phyloP scores from a whole-genome alignment of 176 grass and related monocot genomes.

The Oryza officinalis region DNA sequence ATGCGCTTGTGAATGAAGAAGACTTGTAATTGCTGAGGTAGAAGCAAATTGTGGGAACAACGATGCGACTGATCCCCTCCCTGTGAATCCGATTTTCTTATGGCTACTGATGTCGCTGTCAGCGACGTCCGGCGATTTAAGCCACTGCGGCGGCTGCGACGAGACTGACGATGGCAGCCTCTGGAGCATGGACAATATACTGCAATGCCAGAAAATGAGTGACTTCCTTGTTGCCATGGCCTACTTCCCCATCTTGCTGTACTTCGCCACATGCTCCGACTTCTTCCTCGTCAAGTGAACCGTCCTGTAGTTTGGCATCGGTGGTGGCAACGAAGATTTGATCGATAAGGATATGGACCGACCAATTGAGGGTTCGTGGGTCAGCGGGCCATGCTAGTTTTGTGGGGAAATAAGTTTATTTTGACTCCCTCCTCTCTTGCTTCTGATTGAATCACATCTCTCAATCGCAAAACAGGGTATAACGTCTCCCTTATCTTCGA shows the following conservation, averaged over 20 bases:
- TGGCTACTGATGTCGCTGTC: constrained; percentile 29
- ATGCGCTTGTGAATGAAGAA: constrained; percentile 34
- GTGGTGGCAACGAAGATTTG: too few relatives aligned
- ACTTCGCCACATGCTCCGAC: constrained; percentile 69
- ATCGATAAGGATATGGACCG: too few relatives aligned
- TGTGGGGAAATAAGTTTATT: too few relatives aligned
- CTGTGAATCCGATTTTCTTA: constrained; percentile 35
- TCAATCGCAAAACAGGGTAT: too few relatives aligned
- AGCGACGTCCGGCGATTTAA: too few relatives aligned
- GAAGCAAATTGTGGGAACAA: constrained; percentile 56
- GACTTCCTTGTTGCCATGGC: constrained; percentile 72
- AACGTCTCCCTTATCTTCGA: too few relatives aligned
- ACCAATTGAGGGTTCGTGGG: too few relatives aligned
- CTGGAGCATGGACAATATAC: constrained; percentile 54
- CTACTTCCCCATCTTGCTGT: constrained; percentile 89
- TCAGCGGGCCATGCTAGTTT: too few relatives aligned
- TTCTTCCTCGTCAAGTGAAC: constrained; percentile 75
- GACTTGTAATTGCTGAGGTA: neutral
- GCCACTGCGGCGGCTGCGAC: constrained; percentile 10
- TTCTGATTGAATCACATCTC: too few relatives aligned
- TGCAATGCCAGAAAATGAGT: constrained; percentile 72
- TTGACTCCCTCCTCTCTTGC: too few relatives aligned
- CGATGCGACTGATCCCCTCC: constrained; percentile 32
- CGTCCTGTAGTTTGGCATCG: too few relatives aligned
- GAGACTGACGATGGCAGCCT: constrained; percentile 48